Evolutionary conservation across 306 rosid species (phyloP).

Genomic region (Ziziphus jujuba): DNA sequence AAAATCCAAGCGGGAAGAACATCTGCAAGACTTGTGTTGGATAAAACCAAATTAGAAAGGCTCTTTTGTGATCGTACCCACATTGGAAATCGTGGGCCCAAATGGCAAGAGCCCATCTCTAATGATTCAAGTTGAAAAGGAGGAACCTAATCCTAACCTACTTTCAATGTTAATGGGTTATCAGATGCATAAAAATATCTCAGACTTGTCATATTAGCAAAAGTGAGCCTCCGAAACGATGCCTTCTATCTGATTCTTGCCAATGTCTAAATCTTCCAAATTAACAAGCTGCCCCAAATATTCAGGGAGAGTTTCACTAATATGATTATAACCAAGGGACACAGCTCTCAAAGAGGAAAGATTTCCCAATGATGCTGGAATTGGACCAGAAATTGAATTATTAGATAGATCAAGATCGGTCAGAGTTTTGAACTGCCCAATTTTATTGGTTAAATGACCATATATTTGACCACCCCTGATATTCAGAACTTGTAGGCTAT

Average conservation of each 20-base stretch:
- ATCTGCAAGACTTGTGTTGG: background rate
- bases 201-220: conserved; percentile 1
- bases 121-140: background rate
- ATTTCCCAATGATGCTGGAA: background rate
- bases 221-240: no score
- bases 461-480: no score
- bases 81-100: conserved; percentile 21
- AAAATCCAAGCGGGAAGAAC: no score
- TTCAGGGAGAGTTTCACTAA: background rate
- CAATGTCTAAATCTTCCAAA: background rate
- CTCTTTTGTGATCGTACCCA: conserved; percentile 9
- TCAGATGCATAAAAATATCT: fast-evolving
- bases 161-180: conserved; percentile 12
- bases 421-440: no score
- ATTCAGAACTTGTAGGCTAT: no score
- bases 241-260: no score
- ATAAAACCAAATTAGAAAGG: background rate
- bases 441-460: no score
- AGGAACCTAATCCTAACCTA: conserved; percentile 18
- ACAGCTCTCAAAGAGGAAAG: background rate
- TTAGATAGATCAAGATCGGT: no score
- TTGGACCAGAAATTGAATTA: background rate
- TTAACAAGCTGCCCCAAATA: background rate
- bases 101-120: background rate
- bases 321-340: background rate